Percentiles rank a stretch among this genome's conserved stretches.
These are phyloP conservation scores for Trichoderma sp. DNA, from an alignment of 2,329 filamentous ascomycete genomes.

Conservation along the genomic window DNA sequence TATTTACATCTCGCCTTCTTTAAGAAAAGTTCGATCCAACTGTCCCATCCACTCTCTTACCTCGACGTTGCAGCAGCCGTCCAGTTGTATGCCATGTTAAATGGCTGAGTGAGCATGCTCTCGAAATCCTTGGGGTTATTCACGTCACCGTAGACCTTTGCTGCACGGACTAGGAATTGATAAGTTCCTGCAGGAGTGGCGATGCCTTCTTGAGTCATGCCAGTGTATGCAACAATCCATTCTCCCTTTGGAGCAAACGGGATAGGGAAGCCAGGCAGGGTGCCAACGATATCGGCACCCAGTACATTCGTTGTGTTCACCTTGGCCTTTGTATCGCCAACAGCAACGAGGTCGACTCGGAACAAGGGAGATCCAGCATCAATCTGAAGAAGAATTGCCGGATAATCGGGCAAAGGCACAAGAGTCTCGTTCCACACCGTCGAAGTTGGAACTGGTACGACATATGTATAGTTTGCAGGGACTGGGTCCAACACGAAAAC, in stretches of 20 bases:
- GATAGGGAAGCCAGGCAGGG: neutral
- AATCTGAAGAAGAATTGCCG: constrained; percentile 3
- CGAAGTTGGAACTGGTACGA: neutral
- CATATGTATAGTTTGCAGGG: neutral
- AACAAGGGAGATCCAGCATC: neutral
- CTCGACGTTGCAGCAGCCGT: neutral
- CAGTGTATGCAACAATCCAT: neutral
- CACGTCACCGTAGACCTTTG: constrained; percentile 7
- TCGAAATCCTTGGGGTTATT: constrained; percentile 4
- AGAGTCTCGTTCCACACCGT: neutral
- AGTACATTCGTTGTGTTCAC: constrained; percentile 13
- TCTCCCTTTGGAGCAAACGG: neutral
- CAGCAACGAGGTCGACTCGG: neutral
- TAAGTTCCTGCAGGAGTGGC: constrained; percentile 6
- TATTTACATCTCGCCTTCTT: neutral
- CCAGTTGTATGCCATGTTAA: constrained; percentile 8
- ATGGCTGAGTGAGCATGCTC: constrained; percentile 1
- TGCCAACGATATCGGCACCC: neutral
- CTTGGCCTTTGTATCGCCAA: constrained; percentile 6
- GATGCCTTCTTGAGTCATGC: constrained; percentile 2
- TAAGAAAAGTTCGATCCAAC: neutral
- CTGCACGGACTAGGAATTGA: neutral
- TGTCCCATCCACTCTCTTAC: neutral
- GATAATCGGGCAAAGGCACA: neutral
- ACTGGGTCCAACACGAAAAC: neutral